Conservation (phyloP, 2,329 filamentous ascomycete genomes). For the Ophiostoma montium region DNA sequence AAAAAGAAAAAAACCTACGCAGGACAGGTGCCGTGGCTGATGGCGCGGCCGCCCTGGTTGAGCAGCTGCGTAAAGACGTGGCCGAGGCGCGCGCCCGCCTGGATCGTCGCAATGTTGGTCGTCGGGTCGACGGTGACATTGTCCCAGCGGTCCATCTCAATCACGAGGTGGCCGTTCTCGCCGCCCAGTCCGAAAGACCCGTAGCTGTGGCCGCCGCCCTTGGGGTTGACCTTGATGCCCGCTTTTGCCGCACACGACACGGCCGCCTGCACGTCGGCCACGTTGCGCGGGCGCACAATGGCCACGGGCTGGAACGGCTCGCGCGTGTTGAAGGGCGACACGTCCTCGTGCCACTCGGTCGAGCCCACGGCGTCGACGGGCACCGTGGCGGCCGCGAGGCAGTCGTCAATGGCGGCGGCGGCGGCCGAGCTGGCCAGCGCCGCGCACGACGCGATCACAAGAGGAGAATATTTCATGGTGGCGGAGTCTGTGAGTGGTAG, state of each 20-base stretch:
- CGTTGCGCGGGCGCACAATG: constrained; percentile 28
- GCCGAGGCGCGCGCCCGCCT: constrained; percentile 36
- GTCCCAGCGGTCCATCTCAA: constrained; percentile 32
- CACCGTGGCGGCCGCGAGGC: constrained; percentile 16
- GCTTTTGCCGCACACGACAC: constrained; percentile 29
- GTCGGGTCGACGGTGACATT: constrained; percentile 25
- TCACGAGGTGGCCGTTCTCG: constrained; percentile 31
- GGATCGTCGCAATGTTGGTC: constrained; percentile 28
- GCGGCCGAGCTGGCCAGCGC: background rate
- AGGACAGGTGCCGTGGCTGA: constrained; percentile 39
- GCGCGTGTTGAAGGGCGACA: constrained; percentile 18
- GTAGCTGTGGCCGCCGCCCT: constrained; percentile 38
- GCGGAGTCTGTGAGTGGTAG: background rate
- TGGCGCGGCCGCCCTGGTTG: constrained; percentile 24
- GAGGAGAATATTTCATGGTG: background rate
- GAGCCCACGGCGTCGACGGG: constrained; percentile 15
- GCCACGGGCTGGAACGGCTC: constrained; percentile 22
- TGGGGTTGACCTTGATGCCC: constrained; percentile 32
- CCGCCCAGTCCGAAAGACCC: constrained; percentile 34
- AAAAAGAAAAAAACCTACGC: constrained; percentile 20
- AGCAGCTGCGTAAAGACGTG: constrained; percentile 28
- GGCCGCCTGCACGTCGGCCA: constrained; percentile 30
- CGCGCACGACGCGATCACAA: background rate
- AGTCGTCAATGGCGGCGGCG: background rate
- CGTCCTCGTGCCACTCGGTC: constrained; percentile 16